Base-by-base conservation (phyloP, 2,329 filamentous ascomycete genomes). In the Tolypocladium inflatum region DNA sequence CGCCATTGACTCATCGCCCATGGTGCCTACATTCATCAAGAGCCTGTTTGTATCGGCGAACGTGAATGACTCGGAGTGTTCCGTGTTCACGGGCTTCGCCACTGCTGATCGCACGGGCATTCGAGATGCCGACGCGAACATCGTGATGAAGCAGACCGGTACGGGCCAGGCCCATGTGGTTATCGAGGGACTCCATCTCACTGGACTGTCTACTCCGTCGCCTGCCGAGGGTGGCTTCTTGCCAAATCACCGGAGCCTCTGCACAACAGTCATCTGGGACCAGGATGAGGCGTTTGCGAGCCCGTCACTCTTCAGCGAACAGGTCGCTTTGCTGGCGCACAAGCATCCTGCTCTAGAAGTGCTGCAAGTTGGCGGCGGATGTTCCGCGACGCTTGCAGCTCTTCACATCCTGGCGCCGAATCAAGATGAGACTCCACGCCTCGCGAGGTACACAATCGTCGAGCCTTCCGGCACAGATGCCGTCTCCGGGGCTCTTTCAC, bases 191-290 rank as follows among this genome's bases (percentile, higher is more conserved):
- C 68, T 83, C 21, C 66, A 70, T 4, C 74, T 81, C 56, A 76
- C 74, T 2, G 63, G 62, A 0, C 62, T 81, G 15, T 62, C 70
- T 0, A 58, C 60, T 2, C 61, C 68, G 3, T 62, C 68, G 0
- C 60, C 65, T 6, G 64, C 61, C 0, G 60, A 64, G 0, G 68
- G 63, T 0, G 68, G 65, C 1, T 83, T 79, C 60, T 63, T 83
- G 10, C 76, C 78, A 0, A 78, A 75, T 30, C 73, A 81, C 61
- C 76, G 74, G 38, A 77, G 77, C 23, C 69, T 83, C 1, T 80
- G 78, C 57, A 77, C 76, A 2, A 68, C 79, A 60, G 70, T 83
- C 54, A 61, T 72, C 2, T 83, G 80, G 80, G 69, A 75, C 23
- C 66, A 74, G 56, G 73, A 79, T 56, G 63, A 67, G 8, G 57